Conservation (phyloP, 2,329 filamentous ascomycete species). For the Didymella arachidicola region DNA sequence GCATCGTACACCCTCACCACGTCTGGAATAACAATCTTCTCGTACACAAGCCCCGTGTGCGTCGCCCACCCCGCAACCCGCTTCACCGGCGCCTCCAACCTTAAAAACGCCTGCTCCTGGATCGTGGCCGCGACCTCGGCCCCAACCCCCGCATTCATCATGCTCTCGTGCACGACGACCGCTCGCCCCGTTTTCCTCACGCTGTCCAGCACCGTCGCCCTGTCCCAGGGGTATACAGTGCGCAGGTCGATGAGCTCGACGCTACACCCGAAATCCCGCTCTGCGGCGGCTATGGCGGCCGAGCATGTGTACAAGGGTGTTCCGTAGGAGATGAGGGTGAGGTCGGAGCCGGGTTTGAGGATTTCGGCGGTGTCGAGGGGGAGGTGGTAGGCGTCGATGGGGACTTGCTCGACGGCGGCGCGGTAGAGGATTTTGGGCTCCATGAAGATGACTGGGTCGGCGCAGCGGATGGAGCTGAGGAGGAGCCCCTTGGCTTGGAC, state of each 20-base stretch:
- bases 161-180: conserved; percentile 89
- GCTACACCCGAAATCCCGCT: conserved; percentile 76
- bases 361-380: conserved; percentile 87
- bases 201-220: conserved; percentile 78
- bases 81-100: conserved; percentile 83
- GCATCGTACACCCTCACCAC: conserved; percentile 69
- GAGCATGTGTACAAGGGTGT: conserved; percentile 87
- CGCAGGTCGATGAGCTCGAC: conserved; percentile 88
- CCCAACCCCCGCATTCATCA: conserved; percentile 88
- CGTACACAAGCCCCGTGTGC: conserved; percentile 79
- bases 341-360: conserved; percentile 77
- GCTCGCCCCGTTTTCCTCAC: conserved; percentile 87
- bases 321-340: conserved; percentile 88
- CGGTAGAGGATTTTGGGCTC: conserved; percentile 94
- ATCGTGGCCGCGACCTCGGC: conserved; percentile 89
- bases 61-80: conserved; percentile 91
- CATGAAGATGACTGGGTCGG: conserved; percentile 91
- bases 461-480: conserved; percentile 75
- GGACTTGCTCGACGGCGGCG: conserved; percentile 90
- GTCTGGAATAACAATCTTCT: conserved; percentile 77
- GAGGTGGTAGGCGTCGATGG: conserved; percentile 79
- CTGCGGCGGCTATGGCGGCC: conserved; percentile 75
- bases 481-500: conserved; percentile 88
- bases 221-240: conserved; percentile 92
- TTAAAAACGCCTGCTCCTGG: conserved; percentile 84